Conservation (phyloP, 805 yeast species). For the Zygosaccharomyces pseudorouxii region DNA sequence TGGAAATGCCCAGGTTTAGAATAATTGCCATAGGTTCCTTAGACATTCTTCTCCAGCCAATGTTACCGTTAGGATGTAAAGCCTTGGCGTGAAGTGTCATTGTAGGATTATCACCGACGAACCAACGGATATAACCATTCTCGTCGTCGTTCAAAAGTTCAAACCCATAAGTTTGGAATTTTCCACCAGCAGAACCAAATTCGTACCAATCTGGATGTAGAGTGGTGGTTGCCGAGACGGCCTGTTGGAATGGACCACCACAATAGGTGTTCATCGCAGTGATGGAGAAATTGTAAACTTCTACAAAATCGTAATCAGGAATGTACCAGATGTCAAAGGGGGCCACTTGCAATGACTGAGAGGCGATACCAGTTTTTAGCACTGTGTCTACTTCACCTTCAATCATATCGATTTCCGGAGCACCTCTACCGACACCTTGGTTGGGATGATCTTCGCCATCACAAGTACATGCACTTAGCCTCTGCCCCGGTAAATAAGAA, state of each 20-base stretch:
- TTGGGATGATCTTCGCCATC: constrained; percentile 82
- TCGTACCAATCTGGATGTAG: constrained; percentile 83
- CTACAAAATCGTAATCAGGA: constrained; percentile 81
- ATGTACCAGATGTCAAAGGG: constrained; percentile 93
- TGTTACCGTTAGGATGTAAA: constrained; percentile 84
- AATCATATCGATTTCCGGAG: constrained; percentile 89
- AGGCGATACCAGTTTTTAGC: constrained; percentile 62
- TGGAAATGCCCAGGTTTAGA: constrained; percentile 84
- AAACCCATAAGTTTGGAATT: constrained; percentile 69
- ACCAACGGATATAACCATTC: constrained; percentile 80
- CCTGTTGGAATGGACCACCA: constrained; percentile 94
- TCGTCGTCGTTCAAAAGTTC: constrained; percentile 72
- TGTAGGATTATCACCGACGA: constrained; percentile 75
- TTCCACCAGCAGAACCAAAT: constrained; percentile 46
- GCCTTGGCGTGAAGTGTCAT: constrained; percentile 69
- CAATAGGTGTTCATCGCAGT: constrained; percentile 82
- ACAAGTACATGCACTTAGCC: constrained; percentile 73
- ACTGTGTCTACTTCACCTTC: constrained; percentile 74
- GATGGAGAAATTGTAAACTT: constrained; percentile 59
- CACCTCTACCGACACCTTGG: constrained; percentile 84
- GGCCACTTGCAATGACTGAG: constrained; percentile 90
- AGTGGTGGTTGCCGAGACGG: constrained; percentile 76
- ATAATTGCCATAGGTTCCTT: constrained; percentile 92
- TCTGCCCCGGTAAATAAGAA: constrained; percentile 81
- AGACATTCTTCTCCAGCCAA: constrained; percentile 74